Percentiles rank a stretch among this genome's conserved stretches.
Conservation (phyloP, 306 rosid genomes). For the Quercus dentata region DNA sequence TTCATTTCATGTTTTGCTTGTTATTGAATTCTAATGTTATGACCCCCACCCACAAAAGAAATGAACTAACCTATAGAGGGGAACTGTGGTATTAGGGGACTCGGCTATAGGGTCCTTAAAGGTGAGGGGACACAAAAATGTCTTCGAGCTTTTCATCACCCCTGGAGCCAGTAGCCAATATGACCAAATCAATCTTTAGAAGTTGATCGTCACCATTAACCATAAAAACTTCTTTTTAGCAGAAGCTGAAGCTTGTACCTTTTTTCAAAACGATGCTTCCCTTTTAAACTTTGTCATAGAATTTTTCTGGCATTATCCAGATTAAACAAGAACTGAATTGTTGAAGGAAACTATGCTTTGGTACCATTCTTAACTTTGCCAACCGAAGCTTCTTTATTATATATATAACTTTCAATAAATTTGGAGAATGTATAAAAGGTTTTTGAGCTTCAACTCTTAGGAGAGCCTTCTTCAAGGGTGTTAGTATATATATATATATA, state of each 20-base stretch:
- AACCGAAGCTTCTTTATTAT: constrained; percentile 37
- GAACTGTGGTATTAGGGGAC: constrained; percentile 30
- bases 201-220: constrained; percentile 37
- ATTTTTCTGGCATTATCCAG: constrained; percentile 41
- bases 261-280: constrained; percentile 58
- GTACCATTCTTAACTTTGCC: constrained; percentile 64
- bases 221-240: constrained; percentile 44
- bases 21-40: not conserved
- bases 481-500: too few species aligned
- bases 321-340: constrained; percentile 6
- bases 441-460: not conserved
- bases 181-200: constrained; percentile 47
- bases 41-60: not conserved
- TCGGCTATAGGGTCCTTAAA: constrained; percentile 41
- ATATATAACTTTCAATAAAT: constrained; percentile 54
- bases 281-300: constrained; percentile 54
- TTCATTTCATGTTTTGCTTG: too few species aligned
- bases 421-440: constrained; percentile 23
- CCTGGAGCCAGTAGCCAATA: constrained; percentile 56
- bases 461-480: not conserved
- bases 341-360: constrained; percentile 49
- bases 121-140: constrained; percentile 42
- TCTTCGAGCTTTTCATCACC: constrained; percentile 63
- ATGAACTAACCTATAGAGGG: constrained; percentile 51
- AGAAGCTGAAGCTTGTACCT: constrained; percentile 40